phyloP scores from a whole-genome alignment of 2,329 filamentous ascomycete species.

The Ophiostoma populinum region DNA sequence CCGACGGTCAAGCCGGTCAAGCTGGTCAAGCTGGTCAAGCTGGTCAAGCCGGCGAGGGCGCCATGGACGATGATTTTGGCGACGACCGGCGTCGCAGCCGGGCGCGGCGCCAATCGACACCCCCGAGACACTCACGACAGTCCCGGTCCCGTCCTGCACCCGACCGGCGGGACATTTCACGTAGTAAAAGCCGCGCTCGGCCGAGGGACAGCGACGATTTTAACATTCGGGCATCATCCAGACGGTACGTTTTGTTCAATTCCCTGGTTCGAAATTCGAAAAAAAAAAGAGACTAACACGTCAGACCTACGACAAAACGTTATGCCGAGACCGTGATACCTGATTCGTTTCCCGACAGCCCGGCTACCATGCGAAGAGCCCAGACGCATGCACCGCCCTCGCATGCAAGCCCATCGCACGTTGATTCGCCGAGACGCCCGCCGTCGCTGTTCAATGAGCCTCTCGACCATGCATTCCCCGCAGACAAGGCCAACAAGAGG shows the following conservation, averaged over 20 bases:
- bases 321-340: constrained; percentile 10
- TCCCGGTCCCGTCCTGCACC: constrained; percentile 14
- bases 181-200: constrained; percentile 9
- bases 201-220: constrained; percentile 6
- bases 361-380: constrained; percentile 13
- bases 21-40: too few species aligned
- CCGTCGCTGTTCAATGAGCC: constrained; percentile 20
- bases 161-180: constrained; percentile 4
- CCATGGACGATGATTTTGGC: constrained; percentile 4
- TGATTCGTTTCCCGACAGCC: constrained; percentile 3
- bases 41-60: too few species aligned
- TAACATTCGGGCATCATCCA: constrained; percentile 6
- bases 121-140: constrained; percentile 10
- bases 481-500: constrained; percentile 13
- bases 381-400: constrained; percentile 18
- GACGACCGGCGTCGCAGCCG: constrained; percentile 5
- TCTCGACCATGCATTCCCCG: constrained; percentile 13
- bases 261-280: not conserved
- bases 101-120: constrained; percentile 5
- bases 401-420: constrained; percentile 19
- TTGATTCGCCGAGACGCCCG: constrained; percentile 19
- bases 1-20: too few species aligned
- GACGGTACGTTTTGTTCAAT: constrained; percentile 7
- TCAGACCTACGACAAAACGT: constrained; percentile 10
- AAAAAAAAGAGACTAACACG: not conserved